phyloP scores from a whole-genome alignment of 2,329 filamentous ascomycete genomes.

The Tothia fuscella region DNA sequence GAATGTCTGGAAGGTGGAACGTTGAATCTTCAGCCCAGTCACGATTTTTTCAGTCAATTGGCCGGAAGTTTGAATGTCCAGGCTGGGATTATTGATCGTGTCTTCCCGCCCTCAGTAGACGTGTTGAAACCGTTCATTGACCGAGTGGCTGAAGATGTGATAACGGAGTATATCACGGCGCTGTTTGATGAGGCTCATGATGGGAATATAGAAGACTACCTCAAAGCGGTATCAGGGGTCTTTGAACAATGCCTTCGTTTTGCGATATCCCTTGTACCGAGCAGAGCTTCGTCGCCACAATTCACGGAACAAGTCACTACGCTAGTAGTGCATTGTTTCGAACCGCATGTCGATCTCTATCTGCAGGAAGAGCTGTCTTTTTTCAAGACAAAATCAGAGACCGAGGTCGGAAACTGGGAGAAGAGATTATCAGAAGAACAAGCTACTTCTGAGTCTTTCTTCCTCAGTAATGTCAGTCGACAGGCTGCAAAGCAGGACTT shows the following conservation, averaged over 20 bases:
- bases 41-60: conserved; percentile 66
- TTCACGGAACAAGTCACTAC: conserved; percentile 54
- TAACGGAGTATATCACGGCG: conserved; percentile 75
- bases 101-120: conserved; percentile 60
- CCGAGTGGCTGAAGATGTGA: conserved; percentile 67
- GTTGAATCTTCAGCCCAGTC: conserved; percentile 61
- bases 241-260: conserved; percentile 80
- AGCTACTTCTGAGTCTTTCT: conserved; percentile 80
- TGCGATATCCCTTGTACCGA: conserved; percentile 55
- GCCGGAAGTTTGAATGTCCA: conserved; percentile 73
- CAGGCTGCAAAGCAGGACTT: conserved; percentile 97
- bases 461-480: conserved; percentile 89
- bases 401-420: conserved; percentile 76
- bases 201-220: conserved; percentile 60
- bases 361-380: conserved; percentile 80
- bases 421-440: conserved; percentile 85
- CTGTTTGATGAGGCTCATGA: conserved; percentile 81
- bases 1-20: conserved; percentile 73
- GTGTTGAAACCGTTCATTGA: conserved; percentile 72
- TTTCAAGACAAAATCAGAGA: conserved; percentile 66
- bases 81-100: conserved; percentile 62
- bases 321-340: conserved; percentile 61
- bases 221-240: conserved; percentile 75
- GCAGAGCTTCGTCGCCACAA: conserved; percentile 48
- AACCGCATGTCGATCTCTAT: conserved; percentile 88